Evolutionary conservation across 345 rosid genomes (phyloP), one percentile per base, ranked within the genome.

Genomic region (Cardamine chenopodiifolia): DNA sequence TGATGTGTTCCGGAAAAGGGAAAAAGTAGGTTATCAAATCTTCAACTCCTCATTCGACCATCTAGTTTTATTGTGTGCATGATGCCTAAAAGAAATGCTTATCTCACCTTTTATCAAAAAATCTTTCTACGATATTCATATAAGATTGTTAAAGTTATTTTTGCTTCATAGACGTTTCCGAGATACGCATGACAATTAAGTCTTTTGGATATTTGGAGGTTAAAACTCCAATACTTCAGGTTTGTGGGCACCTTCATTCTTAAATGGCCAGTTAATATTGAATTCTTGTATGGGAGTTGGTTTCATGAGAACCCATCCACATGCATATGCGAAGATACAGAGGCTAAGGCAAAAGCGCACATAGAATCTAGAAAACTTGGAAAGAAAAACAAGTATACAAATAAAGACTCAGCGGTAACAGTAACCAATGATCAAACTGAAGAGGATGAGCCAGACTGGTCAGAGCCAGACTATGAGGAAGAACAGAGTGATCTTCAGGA

Each of bases 161-260:
- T 48, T 4, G 53, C 29, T 49, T 29, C 14, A 28, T n/a, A n/a
- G n/a, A n/a, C 34, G 85, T 91, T 34, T 88, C 88, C 2, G 97
- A 90, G 83, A 86, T 91, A 76, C 96, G 96, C 77, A 90, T 79
- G 81, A 77, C 92, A 28, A 91, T 95, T 75, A 97, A 95, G 73
- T 83, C 90, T 68, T 71, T 57, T 23, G 97, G 91, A 71, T 95
- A 90, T 75, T 54, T 91, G 76, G 99, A 91, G 86, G 97, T 95
- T 70, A 97, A 95, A 76, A 95, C 97, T 72, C 99, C 99, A 67
- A 91, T 95, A 80, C 85, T 95, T 65, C 99, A 91, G 97, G 97
- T 95, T 79, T 71, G 82, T 82, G 25, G 68, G 55, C 69, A 68
- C 75, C 45, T 75, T 82, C 35, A 32, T 34, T 45, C 32, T 44